Conservation (phyloP, 306 rosid species). For the Trichosanthes truncata region DNA sequence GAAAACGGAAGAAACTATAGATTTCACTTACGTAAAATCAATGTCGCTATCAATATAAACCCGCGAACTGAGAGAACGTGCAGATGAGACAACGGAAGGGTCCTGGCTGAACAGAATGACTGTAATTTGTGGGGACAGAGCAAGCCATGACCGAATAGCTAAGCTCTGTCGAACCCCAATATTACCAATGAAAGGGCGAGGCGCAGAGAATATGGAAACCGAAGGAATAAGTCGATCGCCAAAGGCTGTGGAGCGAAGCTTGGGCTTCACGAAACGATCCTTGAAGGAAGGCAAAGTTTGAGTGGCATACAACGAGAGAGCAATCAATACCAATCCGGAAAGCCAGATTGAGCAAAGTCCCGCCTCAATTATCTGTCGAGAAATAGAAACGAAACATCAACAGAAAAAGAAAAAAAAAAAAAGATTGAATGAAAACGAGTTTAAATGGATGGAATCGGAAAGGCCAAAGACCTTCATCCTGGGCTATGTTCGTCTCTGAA, state of each 20-base stretch:
- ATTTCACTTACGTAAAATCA: slow-evolving; percentile 74
- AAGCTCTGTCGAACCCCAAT: slow-evolving; percentile 45
- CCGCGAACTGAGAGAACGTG: slow-evolving; percentile 39
- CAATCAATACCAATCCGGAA: slow-evolving; percentile 53
- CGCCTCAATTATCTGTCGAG: slow-evolving; percentile 31
- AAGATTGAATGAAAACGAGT: neutral
- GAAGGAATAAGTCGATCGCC: slow-evolving; percentile 25
- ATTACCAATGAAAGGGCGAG: slow-evolving; percentile 52
- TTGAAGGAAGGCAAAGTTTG: slow-evolving; percentile 44
- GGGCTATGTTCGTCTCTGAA: slow-evolving; percentile 5
- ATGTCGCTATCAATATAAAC: slow-evolving; percentile 55
- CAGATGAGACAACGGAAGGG: slow-evolving; percentile 54
- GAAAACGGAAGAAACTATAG: neutral
- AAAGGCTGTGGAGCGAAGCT: neutral
- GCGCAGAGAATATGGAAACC: slow-evolving; percentile 64
- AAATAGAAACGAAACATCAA: slow-evolving; percentile 19
- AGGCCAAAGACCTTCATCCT: slow-evolving; percentile 49
- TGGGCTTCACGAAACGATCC: slow-evolving; percentile 25
- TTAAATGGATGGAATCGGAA: neutral
- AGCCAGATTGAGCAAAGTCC: slow-evolving; percentile 77
- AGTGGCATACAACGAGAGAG: slow-evolving; percentile 59
- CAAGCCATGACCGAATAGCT: slow-evolving; percentile 81
- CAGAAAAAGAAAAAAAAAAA: neutral
- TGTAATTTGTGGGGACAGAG: slow-evolving; percentile 40
- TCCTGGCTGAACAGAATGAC: slow-evolving; percentile 62